phyloP scores from a whole-genome alignment of 805 yeast species.

The Limtongia smithiae region DNA sequence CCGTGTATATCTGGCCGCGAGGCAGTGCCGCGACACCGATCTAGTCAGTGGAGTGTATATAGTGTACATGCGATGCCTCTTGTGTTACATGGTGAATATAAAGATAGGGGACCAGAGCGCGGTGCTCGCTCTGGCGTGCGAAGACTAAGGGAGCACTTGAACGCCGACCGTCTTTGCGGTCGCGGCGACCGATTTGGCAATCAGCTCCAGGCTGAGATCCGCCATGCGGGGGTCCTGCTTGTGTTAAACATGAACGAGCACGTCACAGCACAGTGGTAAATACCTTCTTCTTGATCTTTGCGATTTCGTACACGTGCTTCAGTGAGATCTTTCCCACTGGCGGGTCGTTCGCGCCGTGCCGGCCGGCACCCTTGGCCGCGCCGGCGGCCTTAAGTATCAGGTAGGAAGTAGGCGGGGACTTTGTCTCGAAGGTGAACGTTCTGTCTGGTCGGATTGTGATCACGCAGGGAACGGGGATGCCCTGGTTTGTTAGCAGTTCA shows the following conservation, averaged over 20 bases:
- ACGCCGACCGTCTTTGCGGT: constrained; percentile 91
- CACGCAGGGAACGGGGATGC: constrained; percentile 83
- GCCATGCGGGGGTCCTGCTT: constrained; percentile 66
- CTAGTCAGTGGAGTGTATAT: too few species aligned
- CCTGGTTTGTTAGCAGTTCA: constrained; percentile 35
- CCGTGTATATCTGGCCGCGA: too few species aligned
- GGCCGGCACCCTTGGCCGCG: constrained; percentile 71
- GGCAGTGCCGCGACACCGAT: too few species aligned
- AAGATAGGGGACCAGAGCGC: too few species aligned
- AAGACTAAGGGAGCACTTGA: constrained; percentile 67
- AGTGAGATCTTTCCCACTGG: constrained; percentile 65
- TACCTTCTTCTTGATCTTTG: constrained; percentile 74
- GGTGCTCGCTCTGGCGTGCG: too few species aligned
- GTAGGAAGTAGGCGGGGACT: constrained; percentile 89
- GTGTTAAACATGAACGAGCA: too few species aligned
- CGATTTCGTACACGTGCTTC: constrained; percentile 92
- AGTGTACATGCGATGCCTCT: too few species aligned
- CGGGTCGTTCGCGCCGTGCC: constrained; percentile 42
- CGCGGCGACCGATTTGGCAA: constrained; percentile 77
- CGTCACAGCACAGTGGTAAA: background rate
- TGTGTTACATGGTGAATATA: too few species aligned
- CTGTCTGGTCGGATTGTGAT: constrained; percentile 91
- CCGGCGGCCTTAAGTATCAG: constrained; percentile 78
- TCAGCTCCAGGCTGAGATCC: constrained; percentile 63
- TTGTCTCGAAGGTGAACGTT: constrained; percentile 77